These are phyloP conservation scores for Trifolium repens DNA, from an alignment of 306 rosid species.

Conservation along the genomic window DNA sequence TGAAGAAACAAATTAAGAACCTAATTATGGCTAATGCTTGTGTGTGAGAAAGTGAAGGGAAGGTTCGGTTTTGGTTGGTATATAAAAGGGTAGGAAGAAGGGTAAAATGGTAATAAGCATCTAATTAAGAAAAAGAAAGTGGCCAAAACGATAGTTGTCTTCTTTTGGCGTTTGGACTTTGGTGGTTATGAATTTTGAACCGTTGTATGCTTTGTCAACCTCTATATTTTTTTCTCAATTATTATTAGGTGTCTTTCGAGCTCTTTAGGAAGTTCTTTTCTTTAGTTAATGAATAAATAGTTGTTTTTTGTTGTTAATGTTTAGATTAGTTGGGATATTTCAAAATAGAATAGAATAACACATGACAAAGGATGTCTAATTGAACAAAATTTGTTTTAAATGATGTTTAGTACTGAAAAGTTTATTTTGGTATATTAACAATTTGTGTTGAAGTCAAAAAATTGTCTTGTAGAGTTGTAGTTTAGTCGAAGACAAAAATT, in stretches of 20 bases:
- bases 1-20: not conserved
- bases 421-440: too few relatives aligned
- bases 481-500: too few relatives aligned
- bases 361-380: too few relatives aligned
- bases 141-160: slow-evolving; percentile 36
- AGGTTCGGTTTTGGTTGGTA: slow-evolving; percentile 44
- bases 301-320: not conserved
- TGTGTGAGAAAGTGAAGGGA: slow-evolving; percentile 39
- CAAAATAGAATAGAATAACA: too few relatives aligned
- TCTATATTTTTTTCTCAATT: not conserved
- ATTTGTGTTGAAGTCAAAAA: too few relatives aligned
- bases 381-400: too few relatives aligned
- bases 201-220: slow-evolving; percentile 21
- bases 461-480: too few relatives aligned
- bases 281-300: not conserved
- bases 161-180: slow-evolving; percentile 34
- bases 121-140: slow-evolving; percentile 34
- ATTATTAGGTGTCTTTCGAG: slow-evolving; percentile 33
- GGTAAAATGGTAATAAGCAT: slow-evolving; percentile 42
- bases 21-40: not conserved
- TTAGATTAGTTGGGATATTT: not conserved
- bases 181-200: slow-evolving; percentile 35
- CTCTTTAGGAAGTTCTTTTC: not conserved
- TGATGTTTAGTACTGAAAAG: too few relatives aligned
- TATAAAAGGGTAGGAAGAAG: slow-evolving; percentile 42